Evolutionary conservation across 2,329 filamentous ascomycete species (phyloP).

Genomic region (Clonostachys chloroleuca): DNA sequence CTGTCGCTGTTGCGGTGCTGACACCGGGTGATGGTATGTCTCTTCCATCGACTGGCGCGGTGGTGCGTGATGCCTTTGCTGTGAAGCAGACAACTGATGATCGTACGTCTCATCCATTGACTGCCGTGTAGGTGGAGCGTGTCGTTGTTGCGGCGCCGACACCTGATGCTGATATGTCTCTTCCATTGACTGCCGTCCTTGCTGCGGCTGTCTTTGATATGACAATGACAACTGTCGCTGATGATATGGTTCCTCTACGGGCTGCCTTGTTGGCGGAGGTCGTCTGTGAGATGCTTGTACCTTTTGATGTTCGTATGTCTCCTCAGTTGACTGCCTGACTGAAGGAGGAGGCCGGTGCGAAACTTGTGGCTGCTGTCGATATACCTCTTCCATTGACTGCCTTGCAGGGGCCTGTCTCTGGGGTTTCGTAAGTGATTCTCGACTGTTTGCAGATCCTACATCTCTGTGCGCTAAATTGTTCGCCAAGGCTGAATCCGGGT

Average conservation of each 20-base stretch:
- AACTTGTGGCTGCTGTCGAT: too few species aligned
- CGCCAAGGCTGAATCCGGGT: constrained; percentile 71
- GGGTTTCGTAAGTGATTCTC: constrained; percentile 45
- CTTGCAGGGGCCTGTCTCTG: constrained; percentile 34
- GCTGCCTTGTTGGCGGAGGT: too few species aligned
- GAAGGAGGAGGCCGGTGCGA: too few species aligned
- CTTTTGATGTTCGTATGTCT: too few species aligned
- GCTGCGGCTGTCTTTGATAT: constrained; percentile 5
- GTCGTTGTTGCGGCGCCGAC: neutral
- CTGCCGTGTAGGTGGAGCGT: too few species aligned
- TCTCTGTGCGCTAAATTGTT: constrained; percentile 62
- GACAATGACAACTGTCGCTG: neutral
- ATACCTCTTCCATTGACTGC: neutral
- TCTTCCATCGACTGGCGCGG: constrained; percentile 2
- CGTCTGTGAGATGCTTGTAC: too few species aligned
- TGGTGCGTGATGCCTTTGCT: constrained; percentile 5
- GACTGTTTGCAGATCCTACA: constrained; percentile 33
- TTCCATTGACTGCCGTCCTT: constrained; percentile 11
- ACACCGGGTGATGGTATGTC: too few species aligned
- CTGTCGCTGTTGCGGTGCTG: too few species aligned
- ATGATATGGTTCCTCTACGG: too few species aligned
- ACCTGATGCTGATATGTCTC: constrained; percentile 12
- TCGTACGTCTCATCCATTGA: too few species aligned
- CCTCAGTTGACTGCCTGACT: neutral
- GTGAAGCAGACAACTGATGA: neutral